phyloP scores from a whole-genome alignment of 1,284 basidiomycete genomes.

The Puccinia polysora region DNA sequence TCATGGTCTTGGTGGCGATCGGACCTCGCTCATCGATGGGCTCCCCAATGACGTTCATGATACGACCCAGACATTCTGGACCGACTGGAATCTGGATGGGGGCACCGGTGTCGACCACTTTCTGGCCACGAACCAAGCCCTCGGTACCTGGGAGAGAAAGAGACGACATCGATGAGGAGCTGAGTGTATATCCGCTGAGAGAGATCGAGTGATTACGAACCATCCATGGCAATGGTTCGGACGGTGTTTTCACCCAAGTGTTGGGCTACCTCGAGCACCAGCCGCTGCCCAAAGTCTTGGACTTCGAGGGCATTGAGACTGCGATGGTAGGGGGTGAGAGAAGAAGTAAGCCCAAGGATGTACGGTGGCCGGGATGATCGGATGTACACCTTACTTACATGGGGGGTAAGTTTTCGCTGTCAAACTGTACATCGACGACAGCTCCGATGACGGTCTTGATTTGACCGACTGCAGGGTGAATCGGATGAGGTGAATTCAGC shows the following conservation, averaged over 20 bases:
- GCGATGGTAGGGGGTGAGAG: no score
- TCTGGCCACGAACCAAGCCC: constrained; percentile 98
- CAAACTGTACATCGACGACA: constrained; percentile 90
- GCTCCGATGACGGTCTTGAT: constrained; percentile 59
- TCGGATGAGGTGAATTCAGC: constrained; percentile 60
- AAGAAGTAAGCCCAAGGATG: no score
- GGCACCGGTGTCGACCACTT: constrained; percentile 89
- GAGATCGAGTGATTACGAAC: constrained; percentile 52
- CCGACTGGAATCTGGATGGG: constrained; percentile 97
- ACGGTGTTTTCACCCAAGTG: constrained; percentile 98
- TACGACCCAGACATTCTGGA: constrained; percentile 85
- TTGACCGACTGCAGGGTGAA: constrained; percentile 57
- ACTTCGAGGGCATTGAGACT: constrained; percentile 93
- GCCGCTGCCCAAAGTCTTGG: constrained; percentile 76
- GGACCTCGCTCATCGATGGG: constrained; percentile 99
- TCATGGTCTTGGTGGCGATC: constrained; percentile 60
- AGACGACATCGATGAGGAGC: not conserved
- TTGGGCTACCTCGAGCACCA: constrained; percentile 62
- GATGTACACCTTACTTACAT: no score
- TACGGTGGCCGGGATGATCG: no score
- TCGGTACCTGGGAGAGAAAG: constrained; percentile 77
- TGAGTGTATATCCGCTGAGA: not conserved
- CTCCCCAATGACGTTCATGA: constrained; percentile 99
- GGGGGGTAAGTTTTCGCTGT: constrained; percentile 68
- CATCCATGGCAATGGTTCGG: constrained; percentile 68